Evolutionary conservation across 164 flowering plant species (phyloP).

Genomic region (Berberis thunbergii): DNA sequence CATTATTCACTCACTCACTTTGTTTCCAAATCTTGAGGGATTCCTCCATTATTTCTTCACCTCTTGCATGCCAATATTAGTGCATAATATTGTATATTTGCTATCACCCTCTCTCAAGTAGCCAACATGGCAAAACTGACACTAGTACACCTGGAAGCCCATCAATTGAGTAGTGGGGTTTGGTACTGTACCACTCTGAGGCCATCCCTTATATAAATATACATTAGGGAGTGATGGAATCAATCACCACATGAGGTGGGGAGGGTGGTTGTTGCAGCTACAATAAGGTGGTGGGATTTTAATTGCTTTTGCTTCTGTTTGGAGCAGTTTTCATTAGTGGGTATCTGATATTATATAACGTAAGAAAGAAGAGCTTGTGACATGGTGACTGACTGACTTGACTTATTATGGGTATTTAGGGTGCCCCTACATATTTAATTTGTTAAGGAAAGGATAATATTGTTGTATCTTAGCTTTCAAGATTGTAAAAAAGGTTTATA

Average conservation of each 20-base stretch:
- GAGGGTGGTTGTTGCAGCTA: constrained; percentile 2
- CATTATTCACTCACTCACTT: not conserved
- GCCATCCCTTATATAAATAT: constrained; percentile 8
- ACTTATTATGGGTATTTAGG: not conserved
- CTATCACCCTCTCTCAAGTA: not conserved
- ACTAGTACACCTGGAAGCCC: constrained; percentile 18
- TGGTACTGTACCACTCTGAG: constrained; percentile 32
- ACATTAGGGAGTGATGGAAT: constrained; percentile 2
- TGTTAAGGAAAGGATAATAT: too few relatives aligned
- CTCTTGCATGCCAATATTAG: not conserved
- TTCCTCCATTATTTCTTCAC: constrained; percentile 3
- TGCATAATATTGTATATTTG: not conserved
- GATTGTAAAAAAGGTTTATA: too few relatives aligned
- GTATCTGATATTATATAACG: not conserved
- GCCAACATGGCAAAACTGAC: constrained; percentile 12
- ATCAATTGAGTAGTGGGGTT: constrained; percentile 16
- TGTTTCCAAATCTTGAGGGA: constrained; percentile 20
- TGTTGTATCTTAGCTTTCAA: too few relatives aligned
- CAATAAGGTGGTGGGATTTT: not conserved
- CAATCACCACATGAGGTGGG: constrained; percentile 6
- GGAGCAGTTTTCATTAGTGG: not conserved
- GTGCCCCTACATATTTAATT: not conserved
- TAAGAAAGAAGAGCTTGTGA: not conserved
- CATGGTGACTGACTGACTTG: not conserved
- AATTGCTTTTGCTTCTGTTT: not conserved